Conservation (phyloP, 176 grass and related monocot species). For the Aechmea fasciata region DNA sequence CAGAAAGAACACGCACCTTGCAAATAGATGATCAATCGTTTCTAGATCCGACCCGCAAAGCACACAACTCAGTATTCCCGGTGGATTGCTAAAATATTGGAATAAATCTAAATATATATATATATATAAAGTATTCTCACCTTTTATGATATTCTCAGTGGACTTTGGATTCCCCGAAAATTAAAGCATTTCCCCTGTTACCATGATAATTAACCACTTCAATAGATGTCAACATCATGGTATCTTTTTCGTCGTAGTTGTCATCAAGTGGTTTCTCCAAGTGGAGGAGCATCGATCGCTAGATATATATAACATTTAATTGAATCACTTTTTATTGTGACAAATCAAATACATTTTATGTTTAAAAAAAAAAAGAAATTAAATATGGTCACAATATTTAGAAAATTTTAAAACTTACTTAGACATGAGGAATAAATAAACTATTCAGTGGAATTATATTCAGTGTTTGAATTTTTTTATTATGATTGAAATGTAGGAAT, state of each 20-base stretch:
- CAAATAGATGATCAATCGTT: too few species aligned
- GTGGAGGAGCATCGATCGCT: slow-evolving; percentile 43
- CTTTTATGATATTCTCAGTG: not conserved
- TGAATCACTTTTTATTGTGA: not conserved
- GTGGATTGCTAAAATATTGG: not conserved
- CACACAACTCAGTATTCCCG: too few species aligned
- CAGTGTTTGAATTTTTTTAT: too few species aligned
- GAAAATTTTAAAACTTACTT: not conserved
- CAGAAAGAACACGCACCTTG: too few species aligned
- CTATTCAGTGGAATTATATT: not conserved
- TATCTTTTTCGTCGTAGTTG: slow-evolving; percentile 14
- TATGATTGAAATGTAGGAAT: too few species aligned
- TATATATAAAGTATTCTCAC: not conserved
- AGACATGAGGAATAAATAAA: not conserved
- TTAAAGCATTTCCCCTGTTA: not conserved
- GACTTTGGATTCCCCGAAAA: slow-evolving; percentile 21
- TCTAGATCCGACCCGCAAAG: too few species aligned
- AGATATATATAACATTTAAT: slow-evolving; percentile 20
- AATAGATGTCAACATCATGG: not conserved
- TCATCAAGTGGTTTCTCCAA: slow-evolving; percentile 21
- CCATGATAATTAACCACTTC: not conserved
- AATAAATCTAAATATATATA: too few species aligned
- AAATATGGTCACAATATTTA: not conserved
- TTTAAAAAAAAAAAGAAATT: not conserved
- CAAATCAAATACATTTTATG: not conserved